Evolutionary conservation across 768 basidiomycete species (phyloP), one percentile per base, ranked within the genome.

Genomic region (Paxillus rubicundulus): DNA sequence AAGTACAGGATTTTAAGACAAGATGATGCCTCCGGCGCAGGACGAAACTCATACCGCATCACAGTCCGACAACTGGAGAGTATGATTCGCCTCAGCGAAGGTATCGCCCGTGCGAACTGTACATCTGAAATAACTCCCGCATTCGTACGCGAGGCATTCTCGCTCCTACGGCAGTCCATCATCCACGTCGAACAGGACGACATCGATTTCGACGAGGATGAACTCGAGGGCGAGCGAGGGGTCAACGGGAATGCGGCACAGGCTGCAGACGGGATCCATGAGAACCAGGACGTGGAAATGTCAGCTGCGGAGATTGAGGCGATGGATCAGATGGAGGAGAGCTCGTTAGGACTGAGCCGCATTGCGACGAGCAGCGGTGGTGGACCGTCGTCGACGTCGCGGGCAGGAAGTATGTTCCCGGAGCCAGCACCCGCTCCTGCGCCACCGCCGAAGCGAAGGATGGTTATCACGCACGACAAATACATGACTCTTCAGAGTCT

Each of bases 111-210:
- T 36, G 94, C 96, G 2, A 98, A 98, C 68, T 98, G 97, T 68
- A 90, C 90, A 14, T 79, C 86, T n/a, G 92, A 96, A 91, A 98
- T 99, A 62, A 90, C 83, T 0, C 94, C 96, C 7, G 87, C 82
- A 2, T 95, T 96, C 66, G 96, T 99, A 18, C 85, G 94, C 37
- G 97, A 99, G 71, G 97, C 97, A 2, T 98, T 90, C 72, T 86
- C 84, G 39, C 85, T 99, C 17, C 77, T 99, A 12, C 85, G 91
- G 21, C 95, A 97, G 67, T 98, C 97, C 2, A 99, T 99, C 71
- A 98, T 99, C 61, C 97, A 98, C 64, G 95, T 99, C 54, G 97
- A 99, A 66, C 94, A 98, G 68, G 97, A 99, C 65, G 96, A 98
- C 62, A 86, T 99, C 63, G 93, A 97, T 66, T 90, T 98, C 69